A percentile compares a stretch with the other conserved stretches of the same genome.
These are phyloP conservation scores for Colletotrichum tamarilloi DNA, from an alignment of 2,329 filamentous ascomycete genomes.

Conservation along the genomic window DNA sequence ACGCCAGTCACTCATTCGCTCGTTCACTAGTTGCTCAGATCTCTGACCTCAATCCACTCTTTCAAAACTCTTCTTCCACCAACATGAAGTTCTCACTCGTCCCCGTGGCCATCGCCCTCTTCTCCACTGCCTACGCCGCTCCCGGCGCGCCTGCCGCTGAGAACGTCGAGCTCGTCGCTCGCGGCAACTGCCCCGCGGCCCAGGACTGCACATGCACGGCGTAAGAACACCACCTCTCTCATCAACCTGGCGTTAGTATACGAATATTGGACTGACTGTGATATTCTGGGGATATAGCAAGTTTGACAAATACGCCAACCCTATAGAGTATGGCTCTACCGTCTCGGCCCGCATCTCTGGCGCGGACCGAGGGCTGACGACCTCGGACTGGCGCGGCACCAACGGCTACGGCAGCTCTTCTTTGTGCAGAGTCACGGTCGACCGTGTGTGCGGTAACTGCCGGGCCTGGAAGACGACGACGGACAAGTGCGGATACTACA, in stretches of 20 bases:
- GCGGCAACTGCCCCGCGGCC: not conserved
- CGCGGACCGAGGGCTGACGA: not conserved
- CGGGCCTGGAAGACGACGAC: slow-evolving; percentile 13
- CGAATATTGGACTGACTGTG: not conserved
- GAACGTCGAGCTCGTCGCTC: slow-evolving; percentile 1
- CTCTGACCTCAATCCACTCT: not conserved
- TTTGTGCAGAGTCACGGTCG: slow-evolving; percentile 13
- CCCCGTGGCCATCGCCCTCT: not conserved
- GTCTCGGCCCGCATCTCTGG: slow-evolving; percentile 16
- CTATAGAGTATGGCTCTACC: not conserved
- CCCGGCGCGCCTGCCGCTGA: not conserved
- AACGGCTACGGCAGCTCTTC: not conserved
- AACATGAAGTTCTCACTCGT: slow-evolving; percentile 15
- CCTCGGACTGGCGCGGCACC: slow-evolving; percentile 9
- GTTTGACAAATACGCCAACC: slow-evolving; percentile 9
- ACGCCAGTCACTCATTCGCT: not conserved
- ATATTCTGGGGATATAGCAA: not conserved
- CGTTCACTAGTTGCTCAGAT: not conserved
- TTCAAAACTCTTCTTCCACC: not conserved
- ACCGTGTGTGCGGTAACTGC: slow-evolving; percentile 14
- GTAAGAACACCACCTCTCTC: not conserved
- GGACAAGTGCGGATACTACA: slow-evolving; percentile 8
- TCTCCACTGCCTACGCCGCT: slow-evolving; percentile 1
- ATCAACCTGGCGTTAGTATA: not conserved
- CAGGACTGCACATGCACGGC: slow-evolving; percentile 10